These are phyloP conservation scores for Dendrobium nobile DNA, from an alignment of 106 monocot genomes.

Conservation along the genomic window DNA sequence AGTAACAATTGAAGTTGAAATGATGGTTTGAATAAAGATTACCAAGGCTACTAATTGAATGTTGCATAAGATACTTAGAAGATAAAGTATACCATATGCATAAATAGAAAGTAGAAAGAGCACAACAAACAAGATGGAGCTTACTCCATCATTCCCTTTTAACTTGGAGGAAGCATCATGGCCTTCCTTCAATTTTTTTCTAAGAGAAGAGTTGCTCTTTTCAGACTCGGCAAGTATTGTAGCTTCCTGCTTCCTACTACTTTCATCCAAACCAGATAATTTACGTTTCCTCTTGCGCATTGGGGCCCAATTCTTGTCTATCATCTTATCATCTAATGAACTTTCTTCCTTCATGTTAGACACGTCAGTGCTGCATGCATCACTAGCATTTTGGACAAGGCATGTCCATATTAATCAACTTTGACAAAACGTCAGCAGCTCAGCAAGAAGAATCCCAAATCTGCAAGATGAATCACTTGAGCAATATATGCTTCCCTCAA, in stretches of 20 bases:
- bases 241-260: slow-evolving; percentile 24
- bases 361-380: background rate
- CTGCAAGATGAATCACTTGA: background rate
- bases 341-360: slow-evolving; percentile 23
- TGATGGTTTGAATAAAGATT: background rate
- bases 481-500: background rate
- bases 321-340: slow-evolving; percentile 40
- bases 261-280: slow-evolving; percentile 24
- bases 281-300: slow-evolving; percentile 70
- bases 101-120: background rate
- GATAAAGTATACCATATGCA: background rate
- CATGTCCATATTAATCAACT: background rate
- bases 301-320: slow-evolving; percentile 62
- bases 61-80: background rate
- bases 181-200: slow-evolving; percentile 22
- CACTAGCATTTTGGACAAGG: background rate
- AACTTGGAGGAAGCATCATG: slow-evolving; percentile 32
- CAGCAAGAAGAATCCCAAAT: background rate
- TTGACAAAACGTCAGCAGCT: background rate
- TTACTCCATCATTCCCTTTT: slow-evolving; percentile 89
- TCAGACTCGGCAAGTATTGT: slow-evolving; percentile 20
- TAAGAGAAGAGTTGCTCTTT: slow-evolving; percentile 12
- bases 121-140: background rate
- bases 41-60: background rate
- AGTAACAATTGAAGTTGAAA: background rate